phyloP scores from a whole-genome alignment of 495 filamentous ascomycete species.

The Penicillium pulvis region DNA sequence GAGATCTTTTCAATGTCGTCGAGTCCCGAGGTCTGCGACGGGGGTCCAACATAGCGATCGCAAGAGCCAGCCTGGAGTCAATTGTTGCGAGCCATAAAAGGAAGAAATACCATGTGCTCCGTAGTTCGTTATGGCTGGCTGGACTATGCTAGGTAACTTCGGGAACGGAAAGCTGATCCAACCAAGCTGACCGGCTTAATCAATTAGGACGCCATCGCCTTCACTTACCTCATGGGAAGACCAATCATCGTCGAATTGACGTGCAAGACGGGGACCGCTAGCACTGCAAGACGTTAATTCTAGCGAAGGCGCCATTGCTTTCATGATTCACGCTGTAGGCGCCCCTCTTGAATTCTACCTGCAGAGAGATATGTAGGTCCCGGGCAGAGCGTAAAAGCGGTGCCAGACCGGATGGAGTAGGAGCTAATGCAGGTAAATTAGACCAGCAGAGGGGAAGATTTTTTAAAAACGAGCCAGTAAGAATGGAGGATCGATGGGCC shows the following conservation, averaged over 20 bases:
- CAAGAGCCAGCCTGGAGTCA: no score
- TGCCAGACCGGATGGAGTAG: slow-evolving; percentile 16
- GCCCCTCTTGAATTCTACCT: background rate
- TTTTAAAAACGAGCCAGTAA: background rate
- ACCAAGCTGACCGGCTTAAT: background rate
- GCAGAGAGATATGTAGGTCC: background rate
- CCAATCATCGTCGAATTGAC: background rate
- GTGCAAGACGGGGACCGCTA: background rate
- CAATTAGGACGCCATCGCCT: background rate
- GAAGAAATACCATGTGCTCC: no score
- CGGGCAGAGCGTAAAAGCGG: slow-evolving; percentile 1
- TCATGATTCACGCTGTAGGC: background rate
- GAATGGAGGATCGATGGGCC: background rate
- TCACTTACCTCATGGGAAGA: background rate
- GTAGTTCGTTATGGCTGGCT: background rate
- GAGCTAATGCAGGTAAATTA: slow-evolving; percentile 12
- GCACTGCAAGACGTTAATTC: no score
- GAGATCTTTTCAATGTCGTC: background rate
- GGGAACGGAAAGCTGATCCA: background rate
- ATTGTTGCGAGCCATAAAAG: no score
- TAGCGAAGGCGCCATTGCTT: background rate
- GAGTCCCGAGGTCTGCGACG: no score
- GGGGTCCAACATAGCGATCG: no score
- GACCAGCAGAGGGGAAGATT: background rate
- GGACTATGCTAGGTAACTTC: background rate